Evolutionary conservation across 306 rosid species (phyloP), one percentile per base, ranked within the genome.

Genomic region (Malus fusca): DNA sequence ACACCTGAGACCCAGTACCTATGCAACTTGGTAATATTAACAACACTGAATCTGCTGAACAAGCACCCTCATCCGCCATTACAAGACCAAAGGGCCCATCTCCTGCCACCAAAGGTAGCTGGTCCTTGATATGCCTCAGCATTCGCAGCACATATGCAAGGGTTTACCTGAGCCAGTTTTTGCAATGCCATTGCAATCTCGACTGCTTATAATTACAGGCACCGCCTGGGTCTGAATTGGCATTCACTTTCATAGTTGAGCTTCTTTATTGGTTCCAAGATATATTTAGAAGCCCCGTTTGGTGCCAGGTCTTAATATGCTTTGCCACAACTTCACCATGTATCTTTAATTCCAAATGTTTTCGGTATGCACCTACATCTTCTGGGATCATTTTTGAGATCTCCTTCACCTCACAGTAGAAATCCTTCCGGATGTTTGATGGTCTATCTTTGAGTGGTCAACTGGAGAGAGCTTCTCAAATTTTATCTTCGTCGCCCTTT

Each of bases 51-150:
- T 93, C 89, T 93, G 98, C 81, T 91, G 98, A 60, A 93, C 98
- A 85, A 93, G 91, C 86, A 91, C 98, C 83, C 98, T 85, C 53
- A 97, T 93, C 68, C 96, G 98, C 46, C 98, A 93, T 91, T 71
- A 93, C 81, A 63, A 91, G 97, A 72, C 97, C 98, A 72, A 93
- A 88, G 26, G 98, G 98, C 28, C 98, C 98, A 76, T 93, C 97
- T 56, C 97, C 98, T 1, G 97, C 85, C 60, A 87, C 89, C 68
- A 89, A 92, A 33, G 90, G 91, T 14, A 88, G 93, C 87, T 93
- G 97, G 88, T 93, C 98, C 90, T 93, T 93, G 78, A 93, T 91
- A 82, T 93, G 98, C 88, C 98, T 89, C 89, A 93, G 80, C 98
- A 93, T 40, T 40, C 11, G 3, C 12, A 40, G 43, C 43, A 40